Percentiles rank a stretch among this genome's conserved stretches.
Evolutionary conservation across 768 basidiomycete genomes (phyloP).

Genomic region (Suillus americanus): DNA sequence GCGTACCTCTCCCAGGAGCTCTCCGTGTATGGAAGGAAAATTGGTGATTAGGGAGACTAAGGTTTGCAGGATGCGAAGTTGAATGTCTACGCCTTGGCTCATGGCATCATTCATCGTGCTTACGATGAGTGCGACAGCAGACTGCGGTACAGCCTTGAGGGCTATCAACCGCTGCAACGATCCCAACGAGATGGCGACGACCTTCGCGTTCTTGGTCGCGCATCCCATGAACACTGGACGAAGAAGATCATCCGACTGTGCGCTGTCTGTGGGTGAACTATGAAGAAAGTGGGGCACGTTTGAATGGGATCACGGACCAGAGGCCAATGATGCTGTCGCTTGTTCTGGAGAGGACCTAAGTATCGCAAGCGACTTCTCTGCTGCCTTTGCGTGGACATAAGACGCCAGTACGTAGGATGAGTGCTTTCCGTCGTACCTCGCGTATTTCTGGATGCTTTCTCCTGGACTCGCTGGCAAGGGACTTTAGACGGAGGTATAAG

Average conservation of each 20-base stretch:
- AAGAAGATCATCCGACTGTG: conserved; percentile 78
- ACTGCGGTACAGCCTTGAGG: conserved; percentile 80
- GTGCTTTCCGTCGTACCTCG: conserved; percentile 52
- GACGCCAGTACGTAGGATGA: background rate
- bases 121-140: conserved; percentile 76
- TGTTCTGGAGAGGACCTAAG: conserved; percentile 82
- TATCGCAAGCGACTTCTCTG: conserved; percentile 83
- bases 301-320: conserved; percentile 48
- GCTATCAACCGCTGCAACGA: conserved; percentile 89
- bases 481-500: conserved; percentile 41
- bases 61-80: conserved; percentile 90
- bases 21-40: conserved; percentile 79
- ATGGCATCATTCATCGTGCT: conserved; percentile 84
- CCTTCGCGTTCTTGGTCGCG: conserved; percentile 89
- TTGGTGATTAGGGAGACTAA: conserved; percentile 89
- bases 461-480: conserved; percentile 84
- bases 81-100: conserved; percentile 95
- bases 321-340: conserved; percentile 67
- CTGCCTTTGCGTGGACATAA: conserved; percentile 51
- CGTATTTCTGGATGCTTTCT: conserved; percentile 91
- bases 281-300: background rate
- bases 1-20: conserved; percentile 77
- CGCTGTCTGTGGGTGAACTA: conserved; percentile 52
- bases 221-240: conserved; percentile 93
- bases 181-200: conserved; percentile 88